A percentile compares a stretch with the other conserved stretches of the same genome.
These are phyloP conservation scores for Oryza glumipatula DNA, from an alignment of 176 grass and related monocot species.

Conservation along the genomic window DNA sequence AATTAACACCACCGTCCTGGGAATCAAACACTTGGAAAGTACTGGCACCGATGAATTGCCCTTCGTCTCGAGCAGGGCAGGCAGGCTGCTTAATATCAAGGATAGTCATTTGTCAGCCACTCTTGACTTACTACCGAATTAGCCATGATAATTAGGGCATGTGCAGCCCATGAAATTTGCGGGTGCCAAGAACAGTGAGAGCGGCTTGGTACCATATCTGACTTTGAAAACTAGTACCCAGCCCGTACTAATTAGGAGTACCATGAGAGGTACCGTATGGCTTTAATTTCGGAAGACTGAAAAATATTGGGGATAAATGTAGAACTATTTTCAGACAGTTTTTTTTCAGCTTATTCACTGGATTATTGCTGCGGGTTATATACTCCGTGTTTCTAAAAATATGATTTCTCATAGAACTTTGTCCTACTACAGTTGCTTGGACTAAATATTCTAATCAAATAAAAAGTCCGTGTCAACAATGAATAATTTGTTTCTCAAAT, in stretches of 20 bases:
- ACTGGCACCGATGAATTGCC: neutral
- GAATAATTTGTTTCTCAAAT: too few species aligned
- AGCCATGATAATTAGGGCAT: neutral
- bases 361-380: too few species aligned
- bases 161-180: neutral
- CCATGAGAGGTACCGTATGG: neutral
- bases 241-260: neutral
- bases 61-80: neutral
- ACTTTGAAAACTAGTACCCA: neutral
- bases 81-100: neutral
- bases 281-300: too few species aligned
- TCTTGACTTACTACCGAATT: neutral
- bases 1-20: conserved; percentile 15
- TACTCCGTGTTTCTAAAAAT: too few species aligned
- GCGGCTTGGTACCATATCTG: neutral
- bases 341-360: too few species aligned
- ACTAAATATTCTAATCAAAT: too few species aligned
- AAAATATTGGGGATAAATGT: too few species aligned
- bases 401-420: too few species aligned
- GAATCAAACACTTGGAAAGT: neutral
- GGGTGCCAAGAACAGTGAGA: neutral
- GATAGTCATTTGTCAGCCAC: neutral
- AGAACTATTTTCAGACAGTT: too few species aligned
- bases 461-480: too few species aligned
- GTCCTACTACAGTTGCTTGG: too few species aligned